Percentiles rank a stretch among this genome's conserved stretches.
Conservation (phyloP, 2,329 filamentous ascomycete species). For the Xylariaceae sp. region DNA sequence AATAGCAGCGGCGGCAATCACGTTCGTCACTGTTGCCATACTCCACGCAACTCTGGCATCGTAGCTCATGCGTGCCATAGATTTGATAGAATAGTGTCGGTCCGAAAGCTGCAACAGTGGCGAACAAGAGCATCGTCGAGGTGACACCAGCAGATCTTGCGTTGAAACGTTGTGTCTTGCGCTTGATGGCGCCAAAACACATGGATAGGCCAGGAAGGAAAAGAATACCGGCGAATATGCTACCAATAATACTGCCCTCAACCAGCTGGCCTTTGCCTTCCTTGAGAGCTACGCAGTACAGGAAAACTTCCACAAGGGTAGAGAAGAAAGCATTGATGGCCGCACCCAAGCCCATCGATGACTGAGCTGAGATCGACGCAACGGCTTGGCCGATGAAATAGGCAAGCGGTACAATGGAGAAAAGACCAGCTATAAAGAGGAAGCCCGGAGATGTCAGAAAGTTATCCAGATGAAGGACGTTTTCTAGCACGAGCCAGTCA, state of each 20-base stretch:
- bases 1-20: constrained; percentile 92
- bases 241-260: constrained; percentile 94
- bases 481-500: constrained; percentile 78
- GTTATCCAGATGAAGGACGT: constrained; percentile 63
- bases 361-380: constrained; percentile 96
- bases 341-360: constrained; percentile 94
- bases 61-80: constrained; percentile 94
- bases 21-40: constrained; percentile 44
- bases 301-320: constrained; percentile 93
- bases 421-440: constrained; percentile 75
- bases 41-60: constrained; percentile 66
- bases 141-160: constrained; percentile 93
- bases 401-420: constrained; percentile 92
- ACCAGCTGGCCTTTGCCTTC: constrained; percentile 92
- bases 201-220: constrained; percentile 94
- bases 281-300: constrained; percentile 90
- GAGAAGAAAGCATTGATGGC: constrained; percentile 98
- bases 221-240: constrained; percentile 93
- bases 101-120: constrained; percentile 90
- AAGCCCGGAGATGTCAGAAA: constrained; percentile 79
- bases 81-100: constrained; percentile 98
- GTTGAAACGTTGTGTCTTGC: constrained; percentile 98
- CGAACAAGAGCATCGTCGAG: constrained; percentile 95
- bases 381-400: constrained; percentile 99
- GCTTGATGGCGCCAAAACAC: constrained; percentile 97